phyloP scores from a whole-genome alignment of 2,329 filamentous ascomycete genomes.

The Botryosphaeria dothidea region DNA sequence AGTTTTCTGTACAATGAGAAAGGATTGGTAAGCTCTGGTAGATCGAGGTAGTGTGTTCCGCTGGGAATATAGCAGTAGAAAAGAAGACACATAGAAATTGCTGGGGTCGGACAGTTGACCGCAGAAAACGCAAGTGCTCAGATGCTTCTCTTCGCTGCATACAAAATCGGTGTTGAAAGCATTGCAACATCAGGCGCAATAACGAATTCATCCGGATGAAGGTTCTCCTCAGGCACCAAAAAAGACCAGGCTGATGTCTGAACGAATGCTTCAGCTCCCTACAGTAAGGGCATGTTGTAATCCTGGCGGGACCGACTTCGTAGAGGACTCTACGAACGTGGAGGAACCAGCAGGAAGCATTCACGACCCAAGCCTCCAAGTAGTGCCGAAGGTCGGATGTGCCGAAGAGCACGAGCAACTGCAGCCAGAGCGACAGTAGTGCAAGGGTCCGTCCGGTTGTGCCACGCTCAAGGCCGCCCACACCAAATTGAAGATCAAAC shows the following conservation, averaged over 20 bases:
- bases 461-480: not conserved
- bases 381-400: not conserved
- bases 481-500: not conserved
- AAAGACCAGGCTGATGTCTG: no score
- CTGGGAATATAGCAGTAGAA: not conserved
- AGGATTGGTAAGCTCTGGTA: not conserved
- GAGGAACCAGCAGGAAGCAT: not conserved
- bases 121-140: no score
- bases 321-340: not conserved
- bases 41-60: no score
- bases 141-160: no score
- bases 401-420: not conserved
- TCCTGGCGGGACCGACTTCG: no score
- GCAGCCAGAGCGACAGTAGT: not conserved
- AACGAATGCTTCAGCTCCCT: no score
- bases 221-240: no score
- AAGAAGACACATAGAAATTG: not conserved
- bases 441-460: not conserved
- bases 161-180: no score
- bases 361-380: not conserved
- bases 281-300: no score
- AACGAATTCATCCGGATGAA: no score
- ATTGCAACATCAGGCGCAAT: no score
- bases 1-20: constrained; percentile 37
- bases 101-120: no score